Evolutionary conservation across 1,139 yeast species (phyloP), one percentile per base, ranked within the genome.

Genomic region (Candida sp.): DNA sequence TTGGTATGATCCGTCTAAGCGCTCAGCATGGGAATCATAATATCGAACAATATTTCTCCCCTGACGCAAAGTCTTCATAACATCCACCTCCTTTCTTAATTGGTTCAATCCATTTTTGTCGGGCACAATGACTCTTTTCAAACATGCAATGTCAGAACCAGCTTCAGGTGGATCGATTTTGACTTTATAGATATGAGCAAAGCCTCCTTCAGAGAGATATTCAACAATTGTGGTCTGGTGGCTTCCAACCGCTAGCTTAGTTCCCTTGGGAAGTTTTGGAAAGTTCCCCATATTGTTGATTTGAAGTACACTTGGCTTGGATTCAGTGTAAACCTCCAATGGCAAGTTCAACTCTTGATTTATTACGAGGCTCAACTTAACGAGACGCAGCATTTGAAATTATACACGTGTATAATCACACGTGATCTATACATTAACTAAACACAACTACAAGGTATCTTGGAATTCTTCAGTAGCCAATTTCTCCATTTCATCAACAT

Each of bases 21-120:
- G 70, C 42, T 85, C 82, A 4, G 95, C 95, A 59, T 86, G 87
- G 1, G 91, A 84, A 57, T 86, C 95, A 49, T 77, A 82, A 56
- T 85, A 84, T 39, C 76, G 73, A 15, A 86, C 95, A 40, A 84
- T 80, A 56, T 76, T 73, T 44, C 76, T 65, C 37, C 79, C 76
- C 37, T 75, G 72, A 45, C 81, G 70, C 47, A 86, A 64, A 36
- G 79, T 66, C 59, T 84, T 88, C 95, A 86, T 86, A 3, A 87
- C 89, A 49, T 85, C 91, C 9, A 86, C 95, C 56, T 86, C 95
- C 41, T 83, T 85, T 37, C 95, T 64, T 43, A 85, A 64, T 43
- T 75, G 75, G 53, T 81, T 81, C 52, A 86, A 68, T 5, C 87
- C 87, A 21, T 76, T 66, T 56, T 85, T 86, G 49, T 83, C 86